Conservation (phyloP, 352 stramenopile species). For the Globisporangium orthogonon region DNA sequence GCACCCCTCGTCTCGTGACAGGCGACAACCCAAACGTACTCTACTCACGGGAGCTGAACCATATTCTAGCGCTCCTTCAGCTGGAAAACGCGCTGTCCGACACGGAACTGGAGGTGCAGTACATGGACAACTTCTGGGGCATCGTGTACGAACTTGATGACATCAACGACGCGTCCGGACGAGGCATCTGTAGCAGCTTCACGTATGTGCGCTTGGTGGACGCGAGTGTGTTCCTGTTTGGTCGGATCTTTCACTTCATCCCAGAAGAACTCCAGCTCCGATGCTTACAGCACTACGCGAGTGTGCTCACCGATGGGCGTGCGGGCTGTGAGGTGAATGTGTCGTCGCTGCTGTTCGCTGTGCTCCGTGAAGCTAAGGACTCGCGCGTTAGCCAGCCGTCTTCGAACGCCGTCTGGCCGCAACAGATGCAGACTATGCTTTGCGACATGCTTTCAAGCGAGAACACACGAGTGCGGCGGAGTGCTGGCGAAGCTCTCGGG, state of each 20-base stretch:
- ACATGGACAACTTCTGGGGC: conserved; percentile 70
- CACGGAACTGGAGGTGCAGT: conserved; percentile 80
- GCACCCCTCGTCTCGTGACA: conserved; percentile 38
- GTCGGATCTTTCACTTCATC: conserved; percentile 67
- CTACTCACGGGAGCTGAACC: conserved; percentile 76
- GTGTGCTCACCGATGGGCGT: conserved; percentile 51
- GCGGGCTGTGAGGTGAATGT: conserved; percentile 74
- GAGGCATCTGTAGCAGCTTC: conserved; percentile 55
- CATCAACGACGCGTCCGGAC: conserved; percentile 23
- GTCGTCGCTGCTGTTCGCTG: conserved; percentile 64
- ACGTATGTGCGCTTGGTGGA: conserved; percentile 81
- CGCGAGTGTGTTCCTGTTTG: conserved; percentile 69
- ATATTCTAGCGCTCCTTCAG: conserved; percentile 61
- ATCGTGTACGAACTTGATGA: conserved; percentile 27
- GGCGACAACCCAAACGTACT: conserved; percentile 59
- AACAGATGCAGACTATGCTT: conserved; percentile 77
- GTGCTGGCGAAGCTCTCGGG: conserved; percentile 70
- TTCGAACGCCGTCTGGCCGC: conserved; percentile 37
- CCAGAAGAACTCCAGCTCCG: conserved; percentile 82
- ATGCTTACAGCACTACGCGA: conserved; percentile 72
- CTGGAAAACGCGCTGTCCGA: conserved; percentile 71
- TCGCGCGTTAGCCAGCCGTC: conserved; percentile 17
- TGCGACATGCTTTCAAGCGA: conserved; percentile 73
- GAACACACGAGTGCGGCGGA: conserved; percentile 52
- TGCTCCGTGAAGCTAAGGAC: conserved; percentile 43